Evolutionary conservation across 2,329 filamentous ascomycete species (phyloP).

Genomic region (Helicocarpus griseus): DNA sequence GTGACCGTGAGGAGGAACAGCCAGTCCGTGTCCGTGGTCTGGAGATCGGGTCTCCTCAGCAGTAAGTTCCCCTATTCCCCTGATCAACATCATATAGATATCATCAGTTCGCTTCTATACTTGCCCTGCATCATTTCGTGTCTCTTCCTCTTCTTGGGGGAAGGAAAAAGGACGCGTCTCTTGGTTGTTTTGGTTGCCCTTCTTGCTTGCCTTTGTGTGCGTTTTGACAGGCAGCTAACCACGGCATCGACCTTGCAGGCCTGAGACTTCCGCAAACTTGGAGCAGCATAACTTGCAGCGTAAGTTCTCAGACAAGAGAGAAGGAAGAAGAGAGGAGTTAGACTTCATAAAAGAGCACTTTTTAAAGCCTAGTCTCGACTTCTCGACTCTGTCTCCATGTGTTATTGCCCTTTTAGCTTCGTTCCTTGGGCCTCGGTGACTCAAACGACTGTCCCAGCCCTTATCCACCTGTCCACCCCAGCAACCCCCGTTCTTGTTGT

Average conservation of each 20-base stretch:
- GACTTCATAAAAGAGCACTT: too few relatives aligned
- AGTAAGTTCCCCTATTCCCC: background rate
- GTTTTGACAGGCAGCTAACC: background rate
- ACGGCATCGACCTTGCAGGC: background rate
- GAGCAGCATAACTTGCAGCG: conserved; percentile 3
- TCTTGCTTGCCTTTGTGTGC: too few relatives aligned
- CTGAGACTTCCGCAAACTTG: conserved; percentile 5
- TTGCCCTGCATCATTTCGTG: background rate
- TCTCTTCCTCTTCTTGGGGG: too few relatives aligned
- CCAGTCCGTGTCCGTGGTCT: background rate
- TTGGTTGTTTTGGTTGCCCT: background rate
- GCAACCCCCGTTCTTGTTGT: background rate
- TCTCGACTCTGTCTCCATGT: background rate
- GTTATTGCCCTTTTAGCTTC: too few relatives aligned
- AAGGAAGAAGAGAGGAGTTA: background rate
- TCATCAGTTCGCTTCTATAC: background rate
- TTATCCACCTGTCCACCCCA: background rate
- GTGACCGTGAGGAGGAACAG: background rate
- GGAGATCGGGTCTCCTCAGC: background rate
- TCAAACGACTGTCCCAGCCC: too few relatives aligned
- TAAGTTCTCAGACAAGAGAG: conserved; percentile 4
- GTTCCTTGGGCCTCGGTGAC: too few relatives aligned
- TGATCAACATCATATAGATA: background rate
- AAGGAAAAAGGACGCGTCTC: too few relatives aligned
- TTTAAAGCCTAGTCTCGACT: background rate